These are phyloP conservation scores for Breynia disticha DNA, from an alignment of 441 rosid genomes.

Conservation along the genomic window DNA sequence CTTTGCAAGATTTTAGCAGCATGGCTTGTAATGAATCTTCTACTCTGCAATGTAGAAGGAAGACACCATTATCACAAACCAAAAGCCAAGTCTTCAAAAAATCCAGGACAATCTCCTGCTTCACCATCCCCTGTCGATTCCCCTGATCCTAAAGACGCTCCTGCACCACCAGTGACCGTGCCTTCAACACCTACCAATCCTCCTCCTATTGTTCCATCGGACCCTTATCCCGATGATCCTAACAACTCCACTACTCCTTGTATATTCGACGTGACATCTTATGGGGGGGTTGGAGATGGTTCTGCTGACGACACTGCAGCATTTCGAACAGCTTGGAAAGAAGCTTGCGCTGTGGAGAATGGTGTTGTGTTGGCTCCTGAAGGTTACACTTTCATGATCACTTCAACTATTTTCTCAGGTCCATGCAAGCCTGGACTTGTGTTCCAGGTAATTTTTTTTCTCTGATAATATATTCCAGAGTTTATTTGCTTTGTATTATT, in stretches of 20 bases:
- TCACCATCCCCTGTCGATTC: constrained; percentile 25
- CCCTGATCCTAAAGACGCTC: constrained; percentile 20
- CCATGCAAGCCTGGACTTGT: constrained; percentile 83
- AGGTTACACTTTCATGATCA: constrained; percentile 54
- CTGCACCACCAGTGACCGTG: constrained; percentile 8
- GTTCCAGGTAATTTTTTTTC: constrained; percentile 40
- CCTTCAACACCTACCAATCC: constrained; percentile 24
- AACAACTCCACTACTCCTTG: constrained; percentile 21
- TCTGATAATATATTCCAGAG: no score
- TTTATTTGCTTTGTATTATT: no score
- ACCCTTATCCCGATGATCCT: constrained; percentile 44
- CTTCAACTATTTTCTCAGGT: constrained; percentile 84
- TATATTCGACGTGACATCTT: constrained; percentile 57
- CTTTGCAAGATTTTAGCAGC: constrained; percentile 15
- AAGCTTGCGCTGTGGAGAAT: constrained; percentile 66
- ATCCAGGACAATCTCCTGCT: constrained; percentile 6
- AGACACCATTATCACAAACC: constrained; percentile 64
- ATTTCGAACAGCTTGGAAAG: constrained; percentile 75
- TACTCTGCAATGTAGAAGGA: constrained; percentile 39
- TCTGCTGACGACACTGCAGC: constrained; percentile 67
- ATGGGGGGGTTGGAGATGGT: constrained; percentile 85
- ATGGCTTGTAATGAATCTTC: constrained; percentile 14
- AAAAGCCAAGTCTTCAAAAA: constrained; percentile 22
- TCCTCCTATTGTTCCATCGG: constrained; percentile 52
- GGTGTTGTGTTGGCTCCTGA: constrained; percentile 61